Percentiles rank a stretch among this genome's conserved stretches.
These are phyloP conservation scores for Teratosphaeria destructans DNA, from an alignment of 2,329 filamentous ascomycete species.

Conservation along the genomic window DNA sequence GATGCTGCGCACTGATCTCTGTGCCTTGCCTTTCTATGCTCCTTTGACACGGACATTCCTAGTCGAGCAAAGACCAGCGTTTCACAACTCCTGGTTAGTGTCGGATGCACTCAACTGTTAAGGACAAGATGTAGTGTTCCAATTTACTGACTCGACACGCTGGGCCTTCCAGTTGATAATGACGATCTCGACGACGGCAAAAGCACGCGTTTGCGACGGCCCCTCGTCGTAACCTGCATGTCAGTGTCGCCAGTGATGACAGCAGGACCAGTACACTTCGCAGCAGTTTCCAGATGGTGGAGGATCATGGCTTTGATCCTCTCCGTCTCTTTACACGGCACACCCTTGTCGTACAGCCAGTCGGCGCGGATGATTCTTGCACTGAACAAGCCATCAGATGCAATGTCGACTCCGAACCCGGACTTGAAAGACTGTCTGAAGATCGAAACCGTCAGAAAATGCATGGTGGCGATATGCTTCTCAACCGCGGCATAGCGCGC, in stretches of 20 bases:
- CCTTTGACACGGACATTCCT: no score
- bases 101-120: background rate
- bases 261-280: background rate
- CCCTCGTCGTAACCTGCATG: background rate
- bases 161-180: background rate
- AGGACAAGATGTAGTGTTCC: background rate
- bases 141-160: background rate
- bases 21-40: no score
- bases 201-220: background rate
- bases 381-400: background rate
- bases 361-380: background rate
- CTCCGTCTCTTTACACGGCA: background rate
- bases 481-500: conserved; percentile 6
- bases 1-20: no score
- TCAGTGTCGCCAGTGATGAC: background rate
- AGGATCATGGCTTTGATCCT: background rate
- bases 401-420: background rate
- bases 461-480: conserved; percentile 9
- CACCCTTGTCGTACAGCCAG: background rate
- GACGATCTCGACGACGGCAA: background rate
- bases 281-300: background rate
- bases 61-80: no score
- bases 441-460: conserved; percentile 14
- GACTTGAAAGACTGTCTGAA: background rate
- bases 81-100: background rate